Percentiles rank a stretch among this genome's conserved stretches.
Conservation (phyloP, 129 eudicot species). For the Helianthus tuberosus region DNA sequence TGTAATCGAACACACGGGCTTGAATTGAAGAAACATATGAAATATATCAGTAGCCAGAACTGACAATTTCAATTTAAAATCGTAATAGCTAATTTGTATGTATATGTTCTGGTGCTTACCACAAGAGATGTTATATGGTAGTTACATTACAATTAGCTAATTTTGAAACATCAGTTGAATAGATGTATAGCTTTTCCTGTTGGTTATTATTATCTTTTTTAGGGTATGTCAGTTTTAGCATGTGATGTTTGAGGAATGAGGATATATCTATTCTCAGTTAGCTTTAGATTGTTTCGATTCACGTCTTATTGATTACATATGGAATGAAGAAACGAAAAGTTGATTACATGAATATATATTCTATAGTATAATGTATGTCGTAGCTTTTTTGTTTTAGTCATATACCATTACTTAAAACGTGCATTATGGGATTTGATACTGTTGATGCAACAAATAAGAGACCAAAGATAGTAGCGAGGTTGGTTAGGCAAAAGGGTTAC, state of each 20-base stretch:
- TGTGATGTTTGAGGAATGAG: not conserved
- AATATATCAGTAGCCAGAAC: too few species aligned
- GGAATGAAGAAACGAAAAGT: not conserved
- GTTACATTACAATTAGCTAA: too few species aligned
- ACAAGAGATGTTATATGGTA: too few species aligned
- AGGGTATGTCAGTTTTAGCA: not conserved
- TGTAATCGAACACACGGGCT: too few species aligned
- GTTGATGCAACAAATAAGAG: too few species aligned
- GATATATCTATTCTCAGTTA: not conserved
- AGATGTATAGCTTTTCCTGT: not conserved
- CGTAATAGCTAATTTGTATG: too few species aligned
- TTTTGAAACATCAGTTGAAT: not conserved
- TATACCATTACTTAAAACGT: not conserved
- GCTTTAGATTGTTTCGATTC: not conserved
- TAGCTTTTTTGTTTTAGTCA: not conserved
- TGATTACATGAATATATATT: not conserved
- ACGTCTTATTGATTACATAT: not conserved
- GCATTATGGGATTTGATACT: slow-evolving; percentile 12
- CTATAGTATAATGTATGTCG: not conserved
- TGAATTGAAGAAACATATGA: too few species aligned
- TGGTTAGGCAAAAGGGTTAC: too few species aligned
- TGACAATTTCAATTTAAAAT: too few species aligned
- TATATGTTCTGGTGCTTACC: too few species aligned
- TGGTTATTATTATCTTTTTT: not conserved
- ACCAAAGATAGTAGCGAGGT: too few species aligned